Conservation (phyloP, 495 filamentous ascomycete genomes). For the Aspergillus diversus region DNA sequence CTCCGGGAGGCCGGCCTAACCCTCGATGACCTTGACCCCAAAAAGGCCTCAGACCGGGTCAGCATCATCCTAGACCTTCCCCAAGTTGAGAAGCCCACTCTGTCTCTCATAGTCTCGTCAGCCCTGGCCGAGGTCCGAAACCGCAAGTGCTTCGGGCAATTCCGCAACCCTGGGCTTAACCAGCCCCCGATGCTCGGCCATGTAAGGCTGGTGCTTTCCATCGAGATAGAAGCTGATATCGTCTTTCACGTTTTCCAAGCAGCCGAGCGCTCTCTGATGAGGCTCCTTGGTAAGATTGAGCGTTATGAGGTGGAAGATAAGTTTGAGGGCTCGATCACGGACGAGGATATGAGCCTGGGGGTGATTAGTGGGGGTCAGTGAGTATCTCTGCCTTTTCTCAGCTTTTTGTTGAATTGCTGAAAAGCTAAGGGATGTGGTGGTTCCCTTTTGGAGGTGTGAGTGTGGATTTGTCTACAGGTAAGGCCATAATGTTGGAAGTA, state of each 20-base stretch:
- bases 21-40: neutral
- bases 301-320: neutral
- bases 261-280: neutral
- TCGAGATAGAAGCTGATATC: neutral
- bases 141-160: neutral
- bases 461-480: neutral
- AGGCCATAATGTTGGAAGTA: no score
- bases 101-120: neutral
- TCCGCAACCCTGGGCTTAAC: neutral
- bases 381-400: neutral
- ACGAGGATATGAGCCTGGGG: neutral
- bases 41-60: neutral
- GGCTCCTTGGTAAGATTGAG: neutral
- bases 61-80: neutral
- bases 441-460: neutral
- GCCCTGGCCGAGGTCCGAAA: neutral
- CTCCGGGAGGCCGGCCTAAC: neutral
- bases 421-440: neutral
- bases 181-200: neutral
- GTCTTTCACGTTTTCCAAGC: neutral
- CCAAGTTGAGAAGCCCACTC: neutral
- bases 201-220: neutral
- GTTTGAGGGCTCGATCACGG: neutral
- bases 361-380: neutral
- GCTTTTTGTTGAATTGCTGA: neutral